phyloP scores from a whole-genome alignment of 139 green algal species.

The Tetradesmus lagerheimii region DNA sequence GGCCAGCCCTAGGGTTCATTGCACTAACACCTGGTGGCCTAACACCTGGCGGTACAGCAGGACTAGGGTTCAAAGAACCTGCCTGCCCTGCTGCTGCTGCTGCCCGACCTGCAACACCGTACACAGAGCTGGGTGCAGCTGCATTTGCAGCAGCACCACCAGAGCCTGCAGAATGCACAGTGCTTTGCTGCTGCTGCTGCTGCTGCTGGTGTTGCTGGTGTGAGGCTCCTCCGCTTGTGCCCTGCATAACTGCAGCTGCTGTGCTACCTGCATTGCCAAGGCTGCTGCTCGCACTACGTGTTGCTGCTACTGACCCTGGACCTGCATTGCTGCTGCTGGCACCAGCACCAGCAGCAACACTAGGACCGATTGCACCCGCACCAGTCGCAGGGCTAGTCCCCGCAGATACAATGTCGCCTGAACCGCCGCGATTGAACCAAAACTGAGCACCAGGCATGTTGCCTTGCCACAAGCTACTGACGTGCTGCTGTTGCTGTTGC shows the following conservation, averaged over 20 bases:
- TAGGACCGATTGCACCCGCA: not conserved
- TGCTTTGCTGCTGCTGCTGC: not conserved
- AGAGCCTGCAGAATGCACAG: not conserved
- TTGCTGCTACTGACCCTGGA: not conserved
- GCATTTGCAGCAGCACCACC: not conserved
- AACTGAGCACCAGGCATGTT: conserved; percentile 36
- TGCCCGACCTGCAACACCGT: not conserved
- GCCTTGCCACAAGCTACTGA: conserved; percentile 38
- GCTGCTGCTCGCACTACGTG: not conserved
- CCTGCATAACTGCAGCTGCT: too few species aligned
- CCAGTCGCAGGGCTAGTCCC: not conserved
- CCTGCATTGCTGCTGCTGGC: not conserved
- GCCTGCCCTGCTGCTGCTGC: not conserved
- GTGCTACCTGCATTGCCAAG: not conserved
- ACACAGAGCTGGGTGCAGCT: not conserved
- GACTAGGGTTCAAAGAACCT: not conserved
- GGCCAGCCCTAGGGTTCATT: not conserved
- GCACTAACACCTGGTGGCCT: not conserved
- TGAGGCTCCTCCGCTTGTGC: conserved; percentile 14
- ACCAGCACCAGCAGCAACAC: not conserved
- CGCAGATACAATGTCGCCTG: not conserved
- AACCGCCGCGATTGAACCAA: conserved; percentile 9
- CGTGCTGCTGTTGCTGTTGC: conserved; percentile 27
- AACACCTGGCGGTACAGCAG: not conserved
- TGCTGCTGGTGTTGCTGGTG: not conserved